phyloP scores from a whole-genome alignment of 306 rosid species.

The Acacia crassicarpa region DNA sequence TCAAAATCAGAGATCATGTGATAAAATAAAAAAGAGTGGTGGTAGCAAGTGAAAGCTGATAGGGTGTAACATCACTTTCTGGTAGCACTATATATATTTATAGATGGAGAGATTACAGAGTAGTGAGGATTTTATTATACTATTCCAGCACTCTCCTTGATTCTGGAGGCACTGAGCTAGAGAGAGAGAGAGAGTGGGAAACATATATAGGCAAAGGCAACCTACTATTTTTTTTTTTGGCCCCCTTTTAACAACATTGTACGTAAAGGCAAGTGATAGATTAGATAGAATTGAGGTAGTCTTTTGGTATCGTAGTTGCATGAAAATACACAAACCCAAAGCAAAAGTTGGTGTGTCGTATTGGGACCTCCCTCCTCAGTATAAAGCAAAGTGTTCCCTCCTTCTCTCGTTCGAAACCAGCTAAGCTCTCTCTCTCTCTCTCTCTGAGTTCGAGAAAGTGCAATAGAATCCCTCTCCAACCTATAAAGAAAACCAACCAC shows the following conservation, averaged over 20 bases:
- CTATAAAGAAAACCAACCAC: conserved; percentile 80
- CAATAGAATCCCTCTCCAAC: conserved; percentile 76
- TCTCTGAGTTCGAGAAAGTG: conserved; percentile 56
- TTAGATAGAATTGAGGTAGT: conserved; percentile 39
- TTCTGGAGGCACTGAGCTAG: conserved; percentile 24
- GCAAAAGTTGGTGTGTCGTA: conserved; percentile 52
- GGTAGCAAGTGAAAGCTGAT: background rate
- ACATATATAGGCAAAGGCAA: conserved; percentile 33
- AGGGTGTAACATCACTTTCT: background rate
- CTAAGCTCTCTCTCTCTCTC: conserved; percentile 39
- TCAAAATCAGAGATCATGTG: background rate
- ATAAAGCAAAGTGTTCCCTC: conserved; percentile 71
- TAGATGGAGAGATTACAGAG: background rate
- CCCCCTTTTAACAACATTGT: conserved; percentile 48
- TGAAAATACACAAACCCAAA: conserved; percentile 79
- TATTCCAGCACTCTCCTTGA: background rate
- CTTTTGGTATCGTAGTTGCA: conserved; percentile 64
- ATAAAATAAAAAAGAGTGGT: background rate
- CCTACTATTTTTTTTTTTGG: conserved; percentile 35
- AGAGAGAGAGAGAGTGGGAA: background rate
- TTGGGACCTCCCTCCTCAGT: conserved; percentile 59
- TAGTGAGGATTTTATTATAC: background rate
- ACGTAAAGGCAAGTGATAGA: conserved; percentile 50
- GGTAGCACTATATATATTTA: background rate
- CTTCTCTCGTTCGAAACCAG: conserved; percentile 71